Evolutionary conservation across 768 basidiomycete genomes (phyloP).

Genomic region (Hysterangium stoloniferum): DNA sequence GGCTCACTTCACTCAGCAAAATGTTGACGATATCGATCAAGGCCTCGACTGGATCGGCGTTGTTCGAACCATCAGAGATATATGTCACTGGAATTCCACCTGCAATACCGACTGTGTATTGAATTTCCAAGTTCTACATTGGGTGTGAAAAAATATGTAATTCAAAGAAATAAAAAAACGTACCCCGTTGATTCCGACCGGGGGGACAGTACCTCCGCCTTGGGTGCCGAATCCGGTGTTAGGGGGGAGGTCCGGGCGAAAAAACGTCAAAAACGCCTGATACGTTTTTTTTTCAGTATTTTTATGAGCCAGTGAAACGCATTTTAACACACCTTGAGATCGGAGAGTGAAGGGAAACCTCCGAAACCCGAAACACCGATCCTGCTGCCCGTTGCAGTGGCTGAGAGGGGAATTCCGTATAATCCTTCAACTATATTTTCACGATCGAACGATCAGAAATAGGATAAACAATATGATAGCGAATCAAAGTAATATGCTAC

Average conservation of each 20-base stretch:
- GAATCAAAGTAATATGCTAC: not conserved
- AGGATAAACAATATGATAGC: not conserved
- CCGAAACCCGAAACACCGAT: constrained; percentile 25
- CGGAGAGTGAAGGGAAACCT: not conserved
- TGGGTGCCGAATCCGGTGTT: constrained; percentile 9
- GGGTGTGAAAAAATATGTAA: not conserved
- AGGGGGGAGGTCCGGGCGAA: constrained; percentile 11
- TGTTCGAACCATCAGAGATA: constrained; percentile 19
- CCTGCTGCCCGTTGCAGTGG: constrained; percentile 17
- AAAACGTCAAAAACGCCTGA: constrained; percentile 10
- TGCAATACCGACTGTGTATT: constrained; percentile 30
- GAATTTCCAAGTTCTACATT: constrained; percentile 28
- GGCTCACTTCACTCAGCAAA: not conserved
- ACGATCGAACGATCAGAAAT: not conserved
- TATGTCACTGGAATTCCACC: constrained; percentile 22
- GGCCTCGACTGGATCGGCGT: constrained; percentile 16
- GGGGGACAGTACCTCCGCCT: not conserved
- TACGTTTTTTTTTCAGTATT: not conserved
- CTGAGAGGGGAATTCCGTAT: constrained; percentile 29
- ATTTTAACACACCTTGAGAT: not conserved
- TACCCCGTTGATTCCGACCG: not conserved
- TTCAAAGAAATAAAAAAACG: not conserved
- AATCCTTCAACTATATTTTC: constrained; percentile 21
- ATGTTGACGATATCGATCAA: constrained; percentile 22
- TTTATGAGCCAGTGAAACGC: not conserved